Evolutionary conservation across 306 rosid species (phyloP).

Genomic region (Delonix regia): DNA sequence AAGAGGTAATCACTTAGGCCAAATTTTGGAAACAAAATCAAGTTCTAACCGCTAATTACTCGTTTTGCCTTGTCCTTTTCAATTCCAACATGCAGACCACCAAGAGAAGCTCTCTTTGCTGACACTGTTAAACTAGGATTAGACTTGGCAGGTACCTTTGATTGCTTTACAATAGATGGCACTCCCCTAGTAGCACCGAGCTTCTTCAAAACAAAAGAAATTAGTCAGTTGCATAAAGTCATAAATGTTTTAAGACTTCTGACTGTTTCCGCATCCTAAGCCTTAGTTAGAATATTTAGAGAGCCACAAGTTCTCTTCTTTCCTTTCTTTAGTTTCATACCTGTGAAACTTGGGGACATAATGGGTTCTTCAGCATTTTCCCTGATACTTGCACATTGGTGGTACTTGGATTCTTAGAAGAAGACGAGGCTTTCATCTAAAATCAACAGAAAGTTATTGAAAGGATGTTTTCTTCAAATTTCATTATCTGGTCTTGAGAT

Average conservation of each 20-base stretch:
- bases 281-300: conserved; percentile 7
- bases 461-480: conserved; percentile 23
- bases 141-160: conserved; percentile 58
- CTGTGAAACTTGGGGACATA: conserved; percentile 61
- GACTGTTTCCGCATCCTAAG: conserved; percentile 1
- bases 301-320: conserved; percentile 13
- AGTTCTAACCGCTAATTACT: conserved; percentile 57
- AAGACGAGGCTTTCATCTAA: conserved; percentile 55
- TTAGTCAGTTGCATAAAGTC: conserved; percentile 22
- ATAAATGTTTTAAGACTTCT: conserved; percentile 12
- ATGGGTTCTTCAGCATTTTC: conserved; percentile 50
- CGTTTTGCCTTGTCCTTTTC: conserved; percentile 57
- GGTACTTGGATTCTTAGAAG: conserved; percentile 58
- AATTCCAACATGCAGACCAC: conserved; percentile 46
- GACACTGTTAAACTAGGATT: conserved; percentile 55
- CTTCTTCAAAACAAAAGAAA: conserved; percentile 45
- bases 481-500: neutral
- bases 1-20: neutral
- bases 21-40: conserved; percentile 25
- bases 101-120: conserved; percentile 71
- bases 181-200: conserved; percentile 52
- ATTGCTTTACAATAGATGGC: conserved; percentile 53
- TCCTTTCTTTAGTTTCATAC: conserved; percentile 40
- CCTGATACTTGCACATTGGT: conserved; percentile 55
- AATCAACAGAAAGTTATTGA: conserved; percentile 30